These are phyloP conservation scores for Escovopsis weberi DNA, from an alignment of 2,329 filamentous ascomycete species.

Conservation along the genomic window DNA sequence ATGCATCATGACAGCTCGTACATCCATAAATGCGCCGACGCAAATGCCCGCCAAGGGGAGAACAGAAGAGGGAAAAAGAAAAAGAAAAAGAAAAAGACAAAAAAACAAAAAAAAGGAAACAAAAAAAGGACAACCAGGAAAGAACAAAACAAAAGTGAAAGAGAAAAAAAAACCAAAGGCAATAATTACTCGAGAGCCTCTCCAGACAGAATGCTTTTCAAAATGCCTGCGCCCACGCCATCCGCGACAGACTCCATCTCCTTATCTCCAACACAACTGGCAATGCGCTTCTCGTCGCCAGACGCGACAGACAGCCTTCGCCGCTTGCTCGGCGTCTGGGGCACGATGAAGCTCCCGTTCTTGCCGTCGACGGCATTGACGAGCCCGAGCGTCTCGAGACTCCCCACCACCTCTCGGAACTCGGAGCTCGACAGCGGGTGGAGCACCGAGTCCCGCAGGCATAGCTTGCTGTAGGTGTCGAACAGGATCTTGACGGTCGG, in stretches of 20 bases:
- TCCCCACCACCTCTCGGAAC: constrained; percentile 84
- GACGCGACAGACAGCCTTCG: constrained; percentile 34
- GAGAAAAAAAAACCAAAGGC: too few species aligned
- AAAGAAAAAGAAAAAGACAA: too few species aligned
- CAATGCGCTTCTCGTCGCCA: constrained; percentile 62
- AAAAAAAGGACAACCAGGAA: background rate
- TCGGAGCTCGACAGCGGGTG: constrained; percentile 83
- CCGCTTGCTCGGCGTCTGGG: constrained; percentile 59
- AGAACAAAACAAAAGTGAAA: too few species aligned
- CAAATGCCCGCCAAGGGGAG: constrained; percentile 1
- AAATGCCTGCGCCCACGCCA: constrained; percentile 43
- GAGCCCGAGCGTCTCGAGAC: constrained; percentile 75
- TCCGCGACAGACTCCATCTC: constrained; percentile 62
- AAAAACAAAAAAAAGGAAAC: too few species aligned
- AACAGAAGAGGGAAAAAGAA: background rate
- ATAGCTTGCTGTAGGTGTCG: constrained; percentile 68
- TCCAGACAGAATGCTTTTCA: constrained; percentile 47
- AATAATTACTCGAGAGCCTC: constrained; percentile 37
- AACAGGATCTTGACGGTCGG: constrained; percentile 77
- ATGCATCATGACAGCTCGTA: background rate
- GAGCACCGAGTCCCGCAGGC: constrained; percentile 74
- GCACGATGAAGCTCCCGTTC: constrained; percentile 48
- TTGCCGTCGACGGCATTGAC: constrained; percentile 57
- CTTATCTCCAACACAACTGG: constrained; percentile 65
- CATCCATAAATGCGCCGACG: constrained; percentile 1